Evolutionary conservation across 176 grass and related monocot species (phyloP), one percentile per base, ranked within the genome.

Genomic region (Saccharum officinarum): DNA sequence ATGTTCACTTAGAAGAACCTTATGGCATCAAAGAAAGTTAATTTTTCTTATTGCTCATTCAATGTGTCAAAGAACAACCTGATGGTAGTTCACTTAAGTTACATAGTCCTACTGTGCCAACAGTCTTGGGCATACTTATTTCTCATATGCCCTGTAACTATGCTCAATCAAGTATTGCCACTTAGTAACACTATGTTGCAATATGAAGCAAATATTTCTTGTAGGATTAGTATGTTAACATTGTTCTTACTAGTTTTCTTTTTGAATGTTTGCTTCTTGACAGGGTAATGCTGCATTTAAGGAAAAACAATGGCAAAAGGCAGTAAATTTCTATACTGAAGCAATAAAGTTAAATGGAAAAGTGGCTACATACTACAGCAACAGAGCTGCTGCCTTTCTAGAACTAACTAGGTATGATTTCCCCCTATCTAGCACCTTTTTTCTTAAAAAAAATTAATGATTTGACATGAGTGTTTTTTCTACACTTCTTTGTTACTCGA

Each of bases 271-370:
- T 82, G 66, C 57, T 82, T 70, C 33, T 78, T 66, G 61, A 45
- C 88, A 99, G 97, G 97, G 94, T 69, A 99, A 99, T 65, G 73
- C 71, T 86, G 90, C 97, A 84, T 99, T 84, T 85, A 99, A 95
- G 88, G 97, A 97, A 71, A 99, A 92, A 62, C 92, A 97, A 74
- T 99, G 93, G 93, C 97, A 92, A 59, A 99, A 94, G 78, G 92
- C 97, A 26, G 82, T 91, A 77, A 89, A 52, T 91, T 88, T 91
- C 3, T 99, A 99, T 86, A 94, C 92, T 25, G 97, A 99, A 91
- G 94, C 97, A 20, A 99, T 97, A 67, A 94, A 84, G 91, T 91
- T 99, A 82, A 99, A 94, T 86, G 90, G 57, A 80, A 94, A 94
- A 37, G 87, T 89, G 55, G 85, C 97, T 31, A 95, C 97, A 82